Percentiles rank a stretch among this genome's conserved stretches.
These are phyloP conservation scores for Claviceps sp. DNA, from an alignment of 2,329 filamentous ascomycete species.

Conservation along the genomic window DNA sequence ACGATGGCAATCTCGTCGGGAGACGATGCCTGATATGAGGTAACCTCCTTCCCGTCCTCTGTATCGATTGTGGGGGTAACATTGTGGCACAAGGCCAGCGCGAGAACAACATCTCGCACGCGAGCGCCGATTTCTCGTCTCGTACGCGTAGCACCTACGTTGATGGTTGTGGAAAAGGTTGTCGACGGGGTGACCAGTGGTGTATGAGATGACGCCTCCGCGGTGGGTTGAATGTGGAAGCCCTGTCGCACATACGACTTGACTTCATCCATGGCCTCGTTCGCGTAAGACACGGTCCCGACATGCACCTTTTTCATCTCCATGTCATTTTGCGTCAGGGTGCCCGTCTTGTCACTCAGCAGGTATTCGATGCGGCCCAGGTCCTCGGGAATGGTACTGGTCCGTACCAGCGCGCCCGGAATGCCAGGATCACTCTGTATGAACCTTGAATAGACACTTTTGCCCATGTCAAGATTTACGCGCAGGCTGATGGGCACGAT, in stretches of 20 bases:
- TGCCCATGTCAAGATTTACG: slow-evolving; percentile 94
- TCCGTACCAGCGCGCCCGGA: slow-evolving; percentile 81
- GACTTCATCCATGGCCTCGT: slow-evolving; percentile 98
- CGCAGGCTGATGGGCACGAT: slow-evolving; percentile 95
- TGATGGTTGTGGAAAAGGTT: slow-evolving; percentile 45
- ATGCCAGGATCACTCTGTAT: slow-evolving; percentile 88
- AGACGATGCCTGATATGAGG: slow-evolving; percentile 89
- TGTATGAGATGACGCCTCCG: slow-evolving; percentile 28
- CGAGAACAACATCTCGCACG: slow-evolving; percentile 84
- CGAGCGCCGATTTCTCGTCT: slow-evolving; percentile 86
- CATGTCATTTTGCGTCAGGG: slow-evolving; percentile 95
- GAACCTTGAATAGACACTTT: slow-evolving; percentile 89
- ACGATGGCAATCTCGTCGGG: slow-evolving; percentile 98
- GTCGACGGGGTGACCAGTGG: slow-evolving; percentile 65
- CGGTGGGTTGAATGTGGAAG: slow-evolving; percentile 45
- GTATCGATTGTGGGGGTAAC: slow-evolving; percentile 77
- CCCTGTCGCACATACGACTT: slow-evolving; percentile 72
- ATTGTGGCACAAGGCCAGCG: slow-evolving; percentile 89
- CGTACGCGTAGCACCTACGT: slow-evolving; percentile 60
- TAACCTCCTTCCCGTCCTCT: slow-evolving; percentile 61
- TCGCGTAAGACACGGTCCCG: slow-evolving; percentile 93
- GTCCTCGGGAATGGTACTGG: slow-evolving; percentile 95
- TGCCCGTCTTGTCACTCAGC: slow-evolving; percentile 96
- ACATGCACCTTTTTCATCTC: slow-evolving; percentile 98
- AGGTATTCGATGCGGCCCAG: slow-evolving; percentile 92